Percentiles rank a stretch among this genome's conserved stretches.
phyloP scores from a whole-genome alignment of 108 stramenopile species.

The Schizochytrium sp. region DNA sequence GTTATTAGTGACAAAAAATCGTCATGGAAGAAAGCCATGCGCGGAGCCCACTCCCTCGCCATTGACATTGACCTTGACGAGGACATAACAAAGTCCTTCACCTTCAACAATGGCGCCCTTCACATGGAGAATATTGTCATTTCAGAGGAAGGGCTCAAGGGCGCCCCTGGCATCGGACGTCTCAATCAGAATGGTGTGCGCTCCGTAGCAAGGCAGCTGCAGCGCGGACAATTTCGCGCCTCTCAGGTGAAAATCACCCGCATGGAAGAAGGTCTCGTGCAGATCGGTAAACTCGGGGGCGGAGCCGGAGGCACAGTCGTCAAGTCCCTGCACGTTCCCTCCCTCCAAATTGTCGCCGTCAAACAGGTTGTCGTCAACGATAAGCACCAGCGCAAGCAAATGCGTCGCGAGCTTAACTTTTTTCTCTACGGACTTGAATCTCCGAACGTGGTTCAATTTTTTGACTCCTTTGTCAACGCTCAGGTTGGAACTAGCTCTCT shows the following conservation, averaged over 20 bases:
- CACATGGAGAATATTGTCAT: not conserved
- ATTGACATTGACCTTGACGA: not conserved
- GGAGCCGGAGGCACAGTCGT: conserved; percentile 28
- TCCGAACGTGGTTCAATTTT: conserved; percentile 4
- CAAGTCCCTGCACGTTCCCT: conserved; percentile 21
- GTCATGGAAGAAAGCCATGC: not conserved
- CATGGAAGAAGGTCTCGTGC: not conserved
- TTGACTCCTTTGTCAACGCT: conserved; percentile 16
- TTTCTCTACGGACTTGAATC: not conserved
- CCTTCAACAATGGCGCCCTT: not conserved
- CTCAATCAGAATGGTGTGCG: not conserved
- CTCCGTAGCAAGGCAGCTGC: no score
- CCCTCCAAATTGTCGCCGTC: conserved; percentile 23
- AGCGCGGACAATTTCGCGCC: not conserved
- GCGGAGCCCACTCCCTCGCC: not conserved
- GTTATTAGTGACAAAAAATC: no score
- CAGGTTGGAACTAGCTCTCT: conserved; percentile 10
- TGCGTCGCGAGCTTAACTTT: conserved; percentile 19
- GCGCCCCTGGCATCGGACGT: not conserved
- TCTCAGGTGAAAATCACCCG: not conserved
- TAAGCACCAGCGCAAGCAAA: conserved; percentile 19
- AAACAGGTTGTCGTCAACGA: conserved; percentile 29
- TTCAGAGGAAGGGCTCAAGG: not conserved
- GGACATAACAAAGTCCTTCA: not conserved
- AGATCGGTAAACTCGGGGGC: conserved; percentile 17